Percentiles rank a stretch among this genome's conserved stretches.
These are phyloP conservation scores for Heracleum sosnowskyi DNA, from an alignment of 129 eudicot genomes.

Conservation along the genomic window DNA sequence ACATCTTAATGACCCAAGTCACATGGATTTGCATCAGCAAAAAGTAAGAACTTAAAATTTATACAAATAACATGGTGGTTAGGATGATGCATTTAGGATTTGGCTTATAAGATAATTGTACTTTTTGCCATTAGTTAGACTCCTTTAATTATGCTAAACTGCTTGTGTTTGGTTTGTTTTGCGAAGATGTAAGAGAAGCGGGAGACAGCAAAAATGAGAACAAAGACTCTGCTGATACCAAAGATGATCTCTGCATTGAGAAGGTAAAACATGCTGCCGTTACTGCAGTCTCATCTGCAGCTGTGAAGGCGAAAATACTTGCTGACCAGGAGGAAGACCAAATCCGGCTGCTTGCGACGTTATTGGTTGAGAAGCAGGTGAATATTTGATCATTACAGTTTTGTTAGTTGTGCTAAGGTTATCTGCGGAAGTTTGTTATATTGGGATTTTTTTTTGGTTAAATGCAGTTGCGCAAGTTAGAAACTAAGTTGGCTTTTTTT, in stretches of 20 bases:
- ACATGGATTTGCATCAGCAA: not conserved
- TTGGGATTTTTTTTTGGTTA: constrained; percentile 2
- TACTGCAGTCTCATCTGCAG: constrained; percentile 88
- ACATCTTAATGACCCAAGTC: not conserved
- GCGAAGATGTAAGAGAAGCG: constrained; percentile 36
- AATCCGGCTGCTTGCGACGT: constrained; percentile 62
- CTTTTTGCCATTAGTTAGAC: not conserved
- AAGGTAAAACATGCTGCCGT: constrained; percentile 74
- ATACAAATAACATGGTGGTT: not conserved
- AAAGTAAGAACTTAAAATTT: not conserved
- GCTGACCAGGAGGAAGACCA: constrained; percentile 93
- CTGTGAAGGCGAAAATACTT: constrained; percentile 81
- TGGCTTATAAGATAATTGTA: not conserved
- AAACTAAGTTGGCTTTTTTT: constrained; percentile 72
- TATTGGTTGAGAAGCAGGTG: constrained; percentile 89
- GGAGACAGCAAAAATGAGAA: constrained; percentile 22
- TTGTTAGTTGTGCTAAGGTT: not conserved
- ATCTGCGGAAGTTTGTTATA: not conserved
- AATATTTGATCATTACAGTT: not conserved
- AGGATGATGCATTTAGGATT: not conserved
- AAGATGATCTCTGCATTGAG: constrained; percentile 28
- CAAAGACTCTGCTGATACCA: constrained; percentile 17
- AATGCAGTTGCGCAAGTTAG: constrained; percentile 76
- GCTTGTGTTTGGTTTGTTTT: constrained; percentile 8
- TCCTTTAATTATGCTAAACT: not conserved